Evolutionary conservation across 768 basidiomycete species (phyloP).

Genomic region (Kwoniella mangroviensis): DNA sequence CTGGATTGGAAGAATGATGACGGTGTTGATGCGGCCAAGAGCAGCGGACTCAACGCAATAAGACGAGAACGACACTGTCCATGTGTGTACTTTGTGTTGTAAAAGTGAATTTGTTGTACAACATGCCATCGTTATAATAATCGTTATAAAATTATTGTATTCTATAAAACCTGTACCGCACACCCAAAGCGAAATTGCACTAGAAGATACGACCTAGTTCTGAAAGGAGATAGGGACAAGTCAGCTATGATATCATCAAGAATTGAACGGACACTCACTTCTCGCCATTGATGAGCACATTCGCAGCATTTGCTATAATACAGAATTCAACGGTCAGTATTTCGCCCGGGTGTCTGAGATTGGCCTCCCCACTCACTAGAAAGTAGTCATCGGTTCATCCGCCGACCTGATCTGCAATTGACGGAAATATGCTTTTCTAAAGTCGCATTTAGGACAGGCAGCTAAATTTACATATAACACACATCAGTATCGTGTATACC

Average conservation of each 20-base stretch:
- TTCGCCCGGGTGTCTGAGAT: no score
- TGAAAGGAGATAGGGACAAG: background rate
- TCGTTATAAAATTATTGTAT: slow-evolving; percentile 8
- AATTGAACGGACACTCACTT: slow-evolving; percentile 30
- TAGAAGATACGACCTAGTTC: background rate
- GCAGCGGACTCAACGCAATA: background rate
- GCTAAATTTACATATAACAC: slow-evolving; percentile 58
- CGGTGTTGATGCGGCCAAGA: no score
- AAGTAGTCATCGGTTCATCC: slow-evolving; percentile 59
- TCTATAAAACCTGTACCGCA: background rate
- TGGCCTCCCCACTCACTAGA: slow-evolving; percentile 54
- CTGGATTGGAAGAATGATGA: slow-evolving; percentile 40
- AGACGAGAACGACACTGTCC: background rate
- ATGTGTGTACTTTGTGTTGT: background rate
- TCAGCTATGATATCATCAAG: background rate
- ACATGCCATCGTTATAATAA: slow-evolving; percentile 25
- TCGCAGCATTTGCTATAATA: slow-evolving; percentile 53
- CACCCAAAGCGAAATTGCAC: background rate
- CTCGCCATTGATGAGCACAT: slow-evolving; percentile 56
- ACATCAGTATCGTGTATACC: background rate
- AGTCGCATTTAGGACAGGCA: slow-evolving; percentile 78
- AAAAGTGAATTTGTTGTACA: slow-evolving; percentile 18
- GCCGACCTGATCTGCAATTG: slow-evolving; percentile 87
- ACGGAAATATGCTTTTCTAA: slow-evolving; percentile 85
- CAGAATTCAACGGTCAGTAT: slow-evolving; percentile 5